Base-by-base conservation (phyloP, 73 alveolate species). In the Blepharisma japonicum region DNA sequence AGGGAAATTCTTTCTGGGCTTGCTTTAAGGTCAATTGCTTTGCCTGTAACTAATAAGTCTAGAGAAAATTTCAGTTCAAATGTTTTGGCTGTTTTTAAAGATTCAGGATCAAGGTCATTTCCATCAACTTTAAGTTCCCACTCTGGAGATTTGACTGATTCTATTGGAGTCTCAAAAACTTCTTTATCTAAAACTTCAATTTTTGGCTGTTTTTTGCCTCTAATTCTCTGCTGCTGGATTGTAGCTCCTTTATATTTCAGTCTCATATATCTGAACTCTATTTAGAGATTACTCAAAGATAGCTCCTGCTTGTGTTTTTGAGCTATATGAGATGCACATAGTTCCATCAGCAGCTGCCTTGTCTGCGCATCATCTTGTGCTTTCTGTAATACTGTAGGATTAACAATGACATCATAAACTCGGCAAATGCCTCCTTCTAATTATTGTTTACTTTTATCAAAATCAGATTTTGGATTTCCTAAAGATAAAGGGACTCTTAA, bases 151-250 rank as follows among this genome's bases (percentile, higher is more conserved):
- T 70, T 71, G 5, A 86, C 18, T 27, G 48, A 45, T 83, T 83
- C 46, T 9, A 47, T 81, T 7, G 88, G 85, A 14, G 83, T 81
- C 55, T 79, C 79, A 49, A 79, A 74, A 45, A 68, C 81, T 42
- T 79, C 81, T 51, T 84, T 23, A 42, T 71, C 56, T 39, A 79
- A 32, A 51, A 67, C 66, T 53, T 79, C 25, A 6, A 84, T 82
- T 78, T 84, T 84, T 6, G 91, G 91, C 9, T 84, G 83, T 82
- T 84, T 84, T 45, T 84, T 84, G 50, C 88, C 91, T 81, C 85
- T 79, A 11, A 84, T 83, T 49, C 91, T 79, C 68, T 84, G 53
- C 61, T 68, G 85, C 55, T 84, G 68, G 14, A 81, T 20, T 18
- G 84, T 84, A 71, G 70, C 55, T 32, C 91, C 91, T 45, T 84